Conservation (phyloP, 345 rosid genomes). For the Excoecaria cochinchinensis region DNA sequence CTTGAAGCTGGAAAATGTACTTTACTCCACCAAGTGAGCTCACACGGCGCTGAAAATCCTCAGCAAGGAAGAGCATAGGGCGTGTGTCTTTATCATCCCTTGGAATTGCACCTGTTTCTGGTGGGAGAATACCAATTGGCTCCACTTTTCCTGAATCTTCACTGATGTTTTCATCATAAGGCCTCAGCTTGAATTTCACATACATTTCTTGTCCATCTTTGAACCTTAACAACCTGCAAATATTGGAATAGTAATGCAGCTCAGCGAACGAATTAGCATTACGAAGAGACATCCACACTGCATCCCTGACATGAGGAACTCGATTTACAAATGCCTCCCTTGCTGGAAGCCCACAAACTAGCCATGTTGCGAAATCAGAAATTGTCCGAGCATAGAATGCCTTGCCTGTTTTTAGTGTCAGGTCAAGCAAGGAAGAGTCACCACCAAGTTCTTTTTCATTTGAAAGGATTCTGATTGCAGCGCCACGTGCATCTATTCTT, state of each 20-base stretch:
- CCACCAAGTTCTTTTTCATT: conserved; percentile 14
- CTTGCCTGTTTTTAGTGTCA: conserved; percentile 64
- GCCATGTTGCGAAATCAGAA: conserved; percentile 67
- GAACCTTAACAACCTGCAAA: conserved; percentile 57
- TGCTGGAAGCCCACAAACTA: conserved; percentile 65
- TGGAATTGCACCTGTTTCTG: conserved; percentile 76
- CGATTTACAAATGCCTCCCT: conserved; percentile 58
- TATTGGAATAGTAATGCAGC: conserved; percentile 60
- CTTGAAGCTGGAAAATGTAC: conserved; percentile 59
- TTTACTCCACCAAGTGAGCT: conserved; percentile 43
- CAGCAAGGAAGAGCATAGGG: conserved; percentile 59
- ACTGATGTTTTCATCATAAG: conserved; percentile 36
- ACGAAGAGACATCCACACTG: conserved; percentile 63
- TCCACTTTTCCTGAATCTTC: conserved; percentile 65
- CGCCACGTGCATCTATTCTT: conserved; percentile 66
- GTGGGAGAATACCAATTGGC: conserved; percentile 63
- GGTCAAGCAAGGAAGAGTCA: conserved; percentile 44
- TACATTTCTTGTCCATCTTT: conserved; percentile 57
- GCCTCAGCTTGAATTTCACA: conserved; percentile 61
- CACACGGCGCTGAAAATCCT: conserved; percentile 54
- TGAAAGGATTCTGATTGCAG: conserved; percentile 51
- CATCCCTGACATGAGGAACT: conserved; percentile 55
- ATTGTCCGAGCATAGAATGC: conserved; percentile 65
- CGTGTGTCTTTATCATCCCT: conserved; percentile 51
- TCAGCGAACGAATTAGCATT: conserved; percentile 45